phyloP scores from a whole-genome alignment of 805 yeast genomes.

The Myxozyma monticola region DNA sequence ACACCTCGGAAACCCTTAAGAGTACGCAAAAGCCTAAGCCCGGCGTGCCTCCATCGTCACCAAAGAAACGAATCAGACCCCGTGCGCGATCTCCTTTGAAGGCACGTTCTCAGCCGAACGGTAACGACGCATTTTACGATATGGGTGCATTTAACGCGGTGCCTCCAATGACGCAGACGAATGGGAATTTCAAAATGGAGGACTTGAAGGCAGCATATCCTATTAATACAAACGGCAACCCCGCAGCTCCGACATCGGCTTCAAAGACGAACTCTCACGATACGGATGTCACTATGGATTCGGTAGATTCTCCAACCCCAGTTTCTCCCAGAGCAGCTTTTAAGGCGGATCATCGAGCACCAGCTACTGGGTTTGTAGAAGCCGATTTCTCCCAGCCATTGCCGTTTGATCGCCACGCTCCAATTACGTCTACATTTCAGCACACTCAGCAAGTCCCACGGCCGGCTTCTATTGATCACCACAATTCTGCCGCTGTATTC shows the following conservation, averaged over 20 bases:
- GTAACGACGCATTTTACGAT: not conserved
- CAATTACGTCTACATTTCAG: slow-evolving; percentile 1
- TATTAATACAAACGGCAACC: not conserved
- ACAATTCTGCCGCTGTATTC: slow-evolving; percentile 29
- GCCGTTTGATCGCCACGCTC: slow-evolving; percentile 26
- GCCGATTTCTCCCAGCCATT: slow-evolving; percentile 1
- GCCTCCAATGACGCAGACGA: slow-evolving; percentile 10
- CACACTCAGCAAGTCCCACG: not conserved
- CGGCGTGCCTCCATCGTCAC: slow-evolving; percentile 16
- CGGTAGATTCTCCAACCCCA: slow-evolving; percentile 8
- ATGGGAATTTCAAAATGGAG: slow-evolving; percentile 37
- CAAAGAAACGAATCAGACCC: slow-evolving; percentile 4
- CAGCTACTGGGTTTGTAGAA: not conserved
- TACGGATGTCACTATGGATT: slow-evolving; percentile 20
- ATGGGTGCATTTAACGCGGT: not conserved
- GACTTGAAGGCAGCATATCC: slow-evolving; percentile 21
- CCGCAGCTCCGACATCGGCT: too few species aligned
- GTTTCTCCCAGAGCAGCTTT: not conserved
- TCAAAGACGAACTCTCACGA: too few species aligned
- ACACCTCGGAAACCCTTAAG: too few species aligned
- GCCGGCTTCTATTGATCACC: slow-evolving; percentile 25
- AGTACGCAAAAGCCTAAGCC: too few species aligned
- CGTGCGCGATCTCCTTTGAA: not conserved
- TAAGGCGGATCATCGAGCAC: not conserved
- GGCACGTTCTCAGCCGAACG: not conserved